Base-by-base conservation (phyloP, 208 protist species). In the Leishmania turanica region DNA sequence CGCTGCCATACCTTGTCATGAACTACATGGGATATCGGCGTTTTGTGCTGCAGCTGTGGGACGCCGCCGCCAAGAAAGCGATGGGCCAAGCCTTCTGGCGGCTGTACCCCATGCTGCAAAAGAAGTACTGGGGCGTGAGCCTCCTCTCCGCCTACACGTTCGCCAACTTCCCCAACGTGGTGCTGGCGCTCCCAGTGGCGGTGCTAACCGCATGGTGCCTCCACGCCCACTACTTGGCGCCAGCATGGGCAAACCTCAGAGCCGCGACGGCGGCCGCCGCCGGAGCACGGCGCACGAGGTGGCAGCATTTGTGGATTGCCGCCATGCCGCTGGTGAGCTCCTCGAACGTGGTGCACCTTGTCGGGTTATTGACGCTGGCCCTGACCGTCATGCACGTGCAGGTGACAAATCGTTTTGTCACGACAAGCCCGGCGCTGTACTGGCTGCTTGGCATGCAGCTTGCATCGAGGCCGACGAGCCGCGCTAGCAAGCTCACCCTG, bases 91-190 rank as follows among this genome's bases (percentile, higher is more conserved):
- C 77, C 24, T 94, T 95, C 45, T 94, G 86, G 90, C 78, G 79
- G 53, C 86, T 96, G 34, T 96, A 95, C 78, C 85, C 86, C 31
- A 82, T 80, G 75, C 87, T 97, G 15, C 93, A 97, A 84, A 77
- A 89, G 54, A 89, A 88, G 78, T 95, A 96, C 84, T 97, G 93
- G 92, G 85, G 91, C 77, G 92, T 95, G 15, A 88, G 89, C 51
- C 89, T 89, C 72, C 79, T 97, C 31, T 74, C 73, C 5, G 88
- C 90, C 31, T 97, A 93, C 82, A 87, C 86, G 13, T 54, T 89
- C 45, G 84, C 76, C 27, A 95, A 97, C 83, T 15, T 84, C 1
- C 92, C 92, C 11, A 97, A 97, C 70, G 84, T 97, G 0, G 3
- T 96, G 2, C 84, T 97, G 73, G 88, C 88, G 6, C 37, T 89